Conservation (phyloP, 2,329 filamentous ascomycete genomes). For the Colletotrichum melonis region DNA sequence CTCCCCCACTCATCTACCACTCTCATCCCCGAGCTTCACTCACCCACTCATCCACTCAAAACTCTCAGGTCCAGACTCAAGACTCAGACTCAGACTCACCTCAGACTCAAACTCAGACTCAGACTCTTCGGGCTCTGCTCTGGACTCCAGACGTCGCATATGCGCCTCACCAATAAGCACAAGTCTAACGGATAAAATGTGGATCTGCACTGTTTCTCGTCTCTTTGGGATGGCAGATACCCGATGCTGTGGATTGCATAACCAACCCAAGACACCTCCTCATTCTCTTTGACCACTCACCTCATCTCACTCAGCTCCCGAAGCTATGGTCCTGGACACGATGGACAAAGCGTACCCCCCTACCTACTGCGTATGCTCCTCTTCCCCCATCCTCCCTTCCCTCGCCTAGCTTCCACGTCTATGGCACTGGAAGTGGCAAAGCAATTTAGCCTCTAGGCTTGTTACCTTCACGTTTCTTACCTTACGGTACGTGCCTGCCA, state of each 20-base stretch:
- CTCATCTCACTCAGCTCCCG: constrained; percentile 33
- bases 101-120: neutral
- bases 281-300: constrained; percentile 26
- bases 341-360: constrained; percentile 18
- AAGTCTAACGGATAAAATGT: neutral
- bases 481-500: neutral
- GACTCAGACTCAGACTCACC: neutral
- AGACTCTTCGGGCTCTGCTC: neutral
- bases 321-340: constrained; percentile 32
- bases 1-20: neutral
- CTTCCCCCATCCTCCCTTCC: constrained; percentile 2
- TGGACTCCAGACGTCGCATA: constrained; percentile 19
- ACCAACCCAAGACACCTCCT: constrained; percentile 11
- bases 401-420: constrained; percentile 20
- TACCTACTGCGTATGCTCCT: neutral
- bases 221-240: constrained; percentile 33
- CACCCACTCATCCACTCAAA: neutral
- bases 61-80: neutral
- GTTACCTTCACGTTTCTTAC: neutral
- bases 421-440: constrained; percentile 33
- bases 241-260: constrained; percentile 32
- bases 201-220: neutral
- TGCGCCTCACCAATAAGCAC: constrained; percentile 8
- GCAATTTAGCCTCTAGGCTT: constrained; percentile 10
- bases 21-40: neutral